A percentile compares a stretch with the other conserved stretches of the same genome.
Evolutionary conservation across 1,284 basidiomycete genomes (phyloP).

Genomic region (Marasmius fiardii): DNA sequence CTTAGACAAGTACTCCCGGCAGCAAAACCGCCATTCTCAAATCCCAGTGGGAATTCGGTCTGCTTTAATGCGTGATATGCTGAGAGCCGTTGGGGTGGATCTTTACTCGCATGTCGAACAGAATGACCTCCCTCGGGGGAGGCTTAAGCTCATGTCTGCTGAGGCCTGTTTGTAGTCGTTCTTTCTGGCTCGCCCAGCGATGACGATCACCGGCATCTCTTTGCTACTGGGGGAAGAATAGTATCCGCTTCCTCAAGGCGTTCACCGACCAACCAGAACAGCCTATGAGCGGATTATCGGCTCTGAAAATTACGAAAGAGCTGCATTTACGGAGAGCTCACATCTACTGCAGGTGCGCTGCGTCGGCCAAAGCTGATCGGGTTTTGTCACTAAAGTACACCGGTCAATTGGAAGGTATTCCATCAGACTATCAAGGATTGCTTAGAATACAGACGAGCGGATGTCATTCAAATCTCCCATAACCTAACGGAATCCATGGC

Average conservation of each 20-base stretch:
- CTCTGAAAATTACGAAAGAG: slow-evolving; percentile 91
- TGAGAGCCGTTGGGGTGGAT: no score
- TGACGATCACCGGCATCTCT: no score
- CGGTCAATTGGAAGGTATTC: slow-evolving; percentile 61
- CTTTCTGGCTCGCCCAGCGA: no score
- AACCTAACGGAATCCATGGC: slow-evolving; percentile 84
- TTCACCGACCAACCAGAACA: slow-evolving; percentile 96
- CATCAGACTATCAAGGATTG: slow-evolving; percentile 83
- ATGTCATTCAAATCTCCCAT: slow-evolving; percentile 92
- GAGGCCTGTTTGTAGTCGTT: no score
- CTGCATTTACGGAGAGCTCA: slow-evolving; percentile 86
- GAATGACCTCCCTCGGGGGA: no score
- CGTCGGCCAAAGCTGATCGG: not conserved
- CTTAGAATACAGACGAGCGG: slow-evolving; percentile 81
- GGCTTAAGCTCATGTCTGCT: no score
- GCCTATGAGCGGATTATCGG: slow-evolving; percentile 88
- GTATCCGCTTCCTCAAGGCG: slow-evolving; percentile 90
- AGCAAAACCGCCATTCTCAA: no score
- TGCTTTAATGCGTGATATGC: no score
- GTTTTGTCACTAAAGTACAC: not conserved
- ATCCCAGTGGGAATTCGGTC: no score
- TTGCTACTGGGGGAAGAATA: slow-evolving; percentile 88
- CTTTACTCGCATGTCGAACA: no score
- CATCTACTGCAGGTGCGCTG: slow-evolving; percentile 82
- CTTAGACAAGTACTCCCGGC: no score